phyloP scores from a whole-genome alignment of 345 rosid species.

The Clausena lansium region DNA sequence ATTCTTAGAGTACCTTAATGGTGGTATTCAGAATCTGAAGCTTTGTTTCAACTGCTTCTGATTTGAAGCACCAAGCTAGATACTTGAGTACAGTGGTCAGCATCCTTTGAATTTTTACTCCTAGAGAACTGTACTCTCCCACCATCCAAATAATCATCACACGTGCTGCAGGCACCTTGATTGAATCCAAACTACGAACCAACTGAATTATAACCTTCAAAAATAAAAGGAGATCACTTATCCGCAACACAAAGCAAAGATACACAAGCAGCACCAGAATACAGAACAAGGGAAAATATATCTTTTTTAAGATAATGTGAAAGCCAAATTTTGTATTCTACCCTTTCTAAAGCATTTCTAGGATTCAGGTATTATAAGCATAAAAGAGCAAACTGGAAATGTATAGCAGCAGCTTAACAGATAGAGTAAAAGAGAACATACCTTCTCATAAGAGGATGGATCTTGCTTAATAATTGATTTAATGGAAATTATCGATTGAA shows the following conservation, averaged over 20 bases:
- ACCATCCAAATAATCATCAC: slow-evolving; percentile 92
- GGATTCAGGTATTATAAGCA: slow-evolving; percentile 14
- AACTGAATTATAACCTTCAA: slow-evolving; percentile 77
- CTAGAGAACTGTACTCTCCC: slow-evolving; percentile 76
- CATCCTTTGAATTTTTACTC: slow-evolving; percentile 76
- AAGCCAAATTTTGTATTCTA: background rate
- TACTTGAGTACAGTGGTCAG: slow-evolving; percentile 69
- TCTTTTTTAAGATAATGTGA: too few species aligned
- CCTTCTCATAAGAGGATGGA: slow-evolving; percentile 82
- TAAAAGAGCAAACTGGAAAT: background rate
- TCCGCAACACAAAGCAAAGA: background rate
- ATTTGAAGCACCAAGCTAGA: slow-evolving; percentile 85
- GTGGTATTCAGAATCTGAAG: slow-evolving; percentile 82
- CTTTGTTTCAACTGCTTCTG: slow-evolving; percentile 83
- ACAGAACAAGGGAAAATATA: too few species aligned
- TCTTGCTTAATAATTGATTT: slow-evolving; percentile 73
- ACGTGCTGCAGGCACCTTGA: slow-evolving; percentile 87
- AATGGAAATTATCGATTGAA: slow-evolving; percentile 75
- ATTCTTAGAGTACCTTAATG: slow-evolving; percentile 53
- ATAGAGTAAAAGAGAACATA: slow-evolving; percentile 27
- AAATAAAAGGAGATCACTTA: slow-evolving; percentile 1
- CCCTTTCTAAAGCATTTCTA: slow-evolving; percentile 12
- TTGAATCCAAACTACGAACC: slow-evolving; percentile 76
- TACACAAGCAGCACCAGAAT: too few species aligned
- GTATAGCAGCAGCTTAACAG: slow-evolving; percentile 16